Base-by-base conservation (phyloP, 163 green algal genomes). In the Prototheca wickerhamii region DNA sequence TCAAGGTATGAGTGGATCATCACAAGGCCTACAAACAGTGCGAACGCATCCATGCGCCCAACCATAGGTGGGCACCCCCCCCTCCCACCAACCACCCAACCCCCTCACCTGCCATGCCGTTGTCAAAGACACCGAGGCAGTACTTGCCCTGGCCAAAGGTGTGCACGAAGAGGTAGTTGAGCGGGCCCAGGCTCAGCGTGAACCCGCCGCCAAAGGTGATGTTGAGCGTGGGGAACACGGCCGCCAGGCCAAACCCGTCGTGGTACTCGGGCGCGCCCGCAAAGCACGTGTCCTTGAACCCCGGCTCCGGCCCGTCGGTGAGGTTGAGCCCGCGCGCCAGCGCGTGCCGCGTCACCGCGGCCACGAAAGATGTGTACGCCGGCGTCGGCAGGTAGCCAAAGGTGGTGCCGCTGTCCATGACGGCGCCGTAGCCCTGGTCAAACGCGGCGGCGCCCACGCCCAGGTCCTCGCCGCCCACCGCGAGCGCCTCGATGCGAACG, bases 331-430 rank as follows among this genome's bases (percentile, higher is more conserved):
- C 74, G 3, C 61, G 30, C 7, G 59, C 7, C 15, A 87, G 54
- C 3, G 77, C 78, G 10, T 68, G 74, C 1, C 35, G 40, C 30
- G 72, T 28, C 30, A 88, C 73, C 15, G 70, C 58, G 4, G 51
- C 49, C 4, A 64, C 23, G 73, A 97, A 87, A 0, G 63, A 60
- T 2, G 69, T 51, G 69, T 90, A 96, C 2, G 82, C 87, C 0
- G 70, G 55, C 0, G 72, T 79, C 3, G 89, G 90, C 20, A 98
- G 60, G 80, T 97, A 98, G 4, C 84, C 87, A 70, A 98, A 98
- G 8, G 92, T 98, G n/a, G 92, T 98, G 18, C 92, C 92, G 71
- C 80, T 93, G 82, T 98, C 92, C 29, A 98, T 67, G 12, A 98
- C 88, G 18, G 83, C 76, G 23, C 89, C 92, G 58, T 96, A 95